Evolutionary conservation across 306 rosid genomes (phyloP).

Genomic region (Prunus mongolica): DNA sequence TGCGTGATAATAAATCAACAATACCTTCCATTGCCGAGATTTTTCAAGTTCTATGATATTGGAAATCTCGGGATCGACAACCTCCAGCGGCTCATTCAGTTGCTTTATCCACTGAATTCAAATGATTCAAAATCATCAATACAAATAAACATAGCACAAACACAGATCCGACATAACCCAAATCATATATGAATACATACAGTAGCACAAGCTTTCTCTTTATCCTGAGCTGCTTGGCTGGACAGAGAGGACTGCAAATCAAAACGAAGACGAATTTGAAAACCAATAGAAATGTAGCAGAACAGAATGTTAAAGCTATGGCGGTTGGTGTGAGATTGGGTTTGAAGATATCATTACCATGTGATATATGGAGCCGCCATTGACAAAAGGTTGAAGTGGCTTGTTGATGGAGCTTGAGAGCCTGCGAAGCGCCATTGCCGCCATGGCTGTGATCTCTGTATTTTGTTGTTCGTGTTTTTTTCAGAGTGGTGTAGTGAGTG

Average conservation of each 20-base stretch:
- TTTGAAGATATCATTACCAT: constrained; percentile 29
- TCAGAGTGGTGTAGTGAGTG: background rate
- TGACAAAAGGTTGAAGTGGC: constrained; percentile 29
- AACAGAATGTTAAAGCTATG: background rate
- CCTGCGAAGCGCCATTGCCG: constrained; percentile 75
- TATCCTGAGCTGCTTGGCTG: constrained; percentile 37
- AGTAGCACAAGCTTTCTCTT: constrained; percentile 46
- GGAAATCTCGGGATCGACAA: constrained; percentile 68
- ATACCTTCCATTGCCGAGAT: constrained; percentile 90
- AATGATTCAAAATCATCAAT: constrained; percentile 4
- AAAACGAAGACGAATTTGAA: background rate
- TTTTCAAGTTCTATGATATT: constrained; percentile 89
- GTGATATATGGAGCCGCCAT: constrained; percentile 46
- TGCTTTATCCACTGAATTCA: constrained; percentile 73
- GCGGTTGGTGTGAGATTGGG: background rate
- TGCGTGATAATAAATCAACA: background rate
- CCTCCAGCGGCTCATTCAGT: constrained; percentile 75
- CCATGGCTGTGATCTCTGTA: background rate
- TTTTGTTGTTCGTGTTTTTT: background rate
- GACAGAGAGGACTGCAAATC: constrained; percentile 60
- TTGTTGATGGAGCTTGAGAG: constrained; percentile 45
- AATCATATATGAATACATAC: constrained; percentile 35
- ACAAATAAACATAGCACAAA: constrained; percentile 2
- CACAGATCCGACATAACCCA: constrained; percentile 4
- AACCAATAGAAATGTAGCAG: background rate